Percentiles rank a stretch among this genome's conserved stretches.
Conservation (phyloP, 768 basidiomycete genomes). For the Exsudoporus frostii region DNA sequence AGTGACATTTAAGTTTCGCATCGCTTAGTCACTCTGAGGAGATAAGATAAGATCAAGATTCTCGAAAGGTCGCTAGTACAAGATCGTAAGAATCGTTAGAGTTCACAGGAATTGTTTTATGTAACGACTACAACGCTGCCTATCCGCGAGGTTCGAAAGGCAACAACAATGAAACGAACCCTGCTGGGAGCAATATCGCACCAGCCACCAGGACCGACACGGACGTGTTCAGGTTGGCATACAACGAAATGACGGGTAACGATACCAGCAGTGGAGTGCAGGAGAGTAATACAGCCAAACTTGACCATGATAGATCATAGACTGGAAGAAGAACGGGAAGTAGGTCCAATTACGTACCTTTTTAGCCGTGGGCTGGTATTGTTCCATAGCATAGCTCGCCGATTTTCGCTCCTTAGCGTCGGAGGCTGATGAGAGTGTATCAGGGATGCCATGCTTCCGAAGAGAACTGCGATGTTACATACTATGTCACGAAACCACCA, state of each 20-base stretch:
- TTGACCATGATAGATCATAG: constrained; percentile 75
- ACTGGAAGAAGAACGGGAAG: constrained; percentile 26
- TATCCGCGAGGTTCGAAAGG: constrained; percentile 57
- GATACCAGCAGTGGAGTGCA: constrained; percentile 50
- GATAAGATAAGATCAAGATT: constrained; percentile 18
- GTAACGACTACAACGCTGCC: constrained; percentile 40
- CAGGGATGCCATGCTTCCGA: not conserved
- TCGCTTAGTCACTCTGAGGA: constrained; percentile 16
- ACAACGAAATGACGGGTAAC: constrained; percentile 47
- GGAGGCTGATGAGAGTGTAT: constrained; percentile 40
- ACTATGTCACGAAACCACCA: constrained; percentile 54
- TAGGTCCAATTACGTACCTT: too few relatives aligned
- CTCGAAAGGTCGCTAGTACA: not conserved
- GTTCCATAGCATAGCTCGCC: too few relatives aligned
- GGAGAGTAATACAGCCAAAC: constrained; percentile 50
- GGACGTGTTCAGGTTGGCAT: constrained; percentile 43
- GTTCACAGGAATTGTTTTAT: not conserved
- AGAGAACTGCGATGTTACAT: not conserved
- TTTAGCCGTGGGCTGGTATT: too few relatives aligned
- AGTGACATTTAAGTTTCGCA: not conserved
- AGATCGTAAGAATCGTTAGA: not conserved
- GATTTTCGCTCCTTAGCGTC: constrained; percentile 49
- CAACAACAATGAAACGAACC: constrained; percentile 44
- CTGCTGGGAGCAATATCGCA: constrained; percentile 48
- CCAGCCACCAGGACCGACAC: constrained; percentile 55